A percentile compares a stretch with the other conserved stretches of the same genome.
These are phyloP conservation scores for Irpex sp. DNA, from an alignment of 1,284 basidiomycete species.

Conservation along the genomic window DNA sequence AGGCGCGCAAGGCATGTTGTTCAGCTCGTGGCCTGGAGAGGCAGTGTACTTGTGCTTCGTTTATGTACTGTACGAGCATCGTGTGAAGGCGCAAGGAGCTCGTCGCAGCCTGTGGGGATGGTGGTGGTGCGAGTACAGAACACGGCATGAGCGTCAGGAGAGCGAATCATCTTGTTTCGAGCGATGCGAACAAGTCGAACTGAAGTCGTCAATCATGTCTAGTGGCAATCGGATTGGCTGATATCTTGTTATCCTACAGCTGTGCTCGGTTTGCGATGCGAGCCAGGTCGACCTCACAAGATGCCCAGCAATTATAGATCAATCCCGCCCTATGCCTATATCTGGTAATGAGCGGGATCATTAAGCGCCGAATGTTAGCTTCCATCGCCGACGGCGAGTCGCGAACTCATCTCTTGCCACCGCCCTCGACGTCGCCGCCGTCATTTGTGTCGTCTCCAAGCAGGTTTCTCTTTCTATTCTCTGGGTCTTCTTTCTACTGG, in stretches of 20 bases:
- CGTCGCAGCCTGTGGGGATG: too few relatives aligned
- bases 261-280: neutral
- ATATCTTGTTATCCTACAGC: too few relatives aligned
- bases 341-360: neutral
- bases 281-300: too few relatives aligned
- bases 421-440: neutral
- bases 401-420: neutral
- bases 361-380: neutral
- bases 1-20: too few relatives aligned
- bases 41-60: too few relatives aligned
- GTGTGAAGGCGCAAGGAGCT: too few relatives aligned
- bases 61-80: neutral
- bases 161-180: too few relatives aligned
- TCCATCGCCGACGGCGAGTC: neutral
- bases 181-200: too few relatives aligned
- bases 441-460: neutral
- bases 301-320: neutral
- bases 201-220: neutral
- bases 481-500: neutral
- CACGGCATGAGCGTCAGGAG: neutral
- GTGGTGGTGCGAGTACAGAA: neutral
- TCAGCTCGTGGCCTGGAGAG: too few relatives aligned
- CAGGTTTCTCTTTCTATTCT: neutral
- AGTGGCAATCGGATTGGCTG: too few relatives aligned
- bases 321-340: neutral